These are phyloP conservation scores for Ogataea chonburiensis DNA, from an alignment of 805 yeast species.

Conservation along the genomic window DNA sequence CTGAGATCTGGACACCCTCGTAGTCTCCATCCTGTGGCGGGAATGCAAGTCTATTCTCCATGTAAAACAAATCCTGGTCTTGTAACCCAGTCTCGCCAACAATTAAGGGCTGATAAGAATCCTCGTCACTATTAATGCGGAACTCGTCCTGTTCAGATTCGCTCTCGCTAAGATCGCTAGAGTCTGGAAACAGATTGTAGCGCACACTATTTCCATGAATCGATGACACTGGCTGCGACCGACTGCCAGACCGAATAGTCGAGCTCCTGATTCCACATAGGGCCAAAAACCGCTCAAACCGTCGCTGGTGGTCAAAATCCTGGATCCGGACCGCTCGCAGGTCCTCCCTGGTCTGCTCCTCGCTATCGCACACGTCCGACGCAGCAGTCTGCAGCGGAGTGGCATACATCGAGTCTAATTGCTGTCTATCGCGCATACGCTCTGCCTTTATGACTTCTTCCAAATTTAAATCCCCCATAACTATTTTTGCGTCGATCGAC, in stretches of 20 bases:
- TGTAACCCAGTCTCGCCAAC: conserved; percentile 13
- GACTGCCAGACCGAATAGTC: conserved; percentile 1
- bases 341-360: conserved; percentile 43
- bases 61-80: conserved; percentile 21
- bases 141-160: conserved; percentile 13
- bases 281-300: conserved; percentile 28
- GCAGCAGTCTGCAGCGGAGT: conserved; percentile 7
- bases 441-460: conserved; percentile 3
- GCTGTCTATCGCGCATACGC: conserved; percentile 3
- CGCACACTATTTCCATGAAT: conserved; percentile 16
- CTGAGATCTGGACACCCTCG: conserved; percentile 4
- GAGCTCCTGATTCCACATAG: conserved; percentile 25
- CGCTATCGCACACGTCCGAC: conserved; percentile 37
- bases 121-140: conserved; percentile 9
- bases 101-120: conserved; percentile 10
- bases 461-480: conserved; percentile 11
- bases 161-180: conserved; percentile 18
- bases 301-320: conserved; percentile 29
- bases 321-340: conserved; percentile 16
- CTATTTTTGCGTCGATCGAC: conserved; percentile 9
- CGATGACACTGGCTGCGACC: neutral
- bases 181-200: conserved; percentile 22
- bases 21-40: conserved; percentile 18
- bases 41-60: conserved; percentile 19
- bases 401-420: conserved; percentile 6